A percentile compares a stretch with the other conserved stretches of the same genome.
Evolutionary conservation across 2,329 filamentous ascomycete species (phyloP).

Genomic region (Ceratocystiopsis brevicomis): DNA sequence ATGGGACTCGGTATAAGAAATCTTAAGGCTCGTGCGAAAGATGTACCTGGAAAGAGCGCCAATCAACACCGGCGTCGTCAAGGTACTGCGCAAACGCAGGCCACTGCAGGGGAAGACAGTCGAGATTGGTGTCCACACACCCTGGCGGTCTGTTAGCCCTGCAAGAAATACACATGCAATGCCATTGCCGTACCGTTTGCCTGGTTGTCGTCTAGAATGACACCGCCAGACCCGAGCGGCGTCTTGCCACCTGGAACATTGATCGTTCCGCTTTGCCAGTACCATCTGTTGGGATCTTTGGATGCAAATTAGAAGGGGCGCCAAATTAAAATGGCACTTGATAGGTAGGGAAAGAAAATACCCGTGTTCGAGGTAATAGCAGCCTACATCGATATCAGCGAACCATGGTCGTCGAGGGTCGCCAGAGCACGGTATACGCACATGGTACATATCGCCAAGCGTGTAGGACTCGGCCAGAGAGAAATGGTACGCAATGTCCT

Average conservation of each 20-base stretch:
- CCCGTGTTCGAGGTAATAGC: constrained; percentile 25
- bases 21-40: no score
- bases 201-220: constrained; percentile 29
- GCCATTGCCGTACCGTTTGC: constrained; percentile 14
- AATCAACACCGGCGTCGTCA: constrained; percentile 26
- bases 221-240: constrained; percentile 17
- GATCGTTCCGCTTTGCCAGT: constrained; percentile 22
- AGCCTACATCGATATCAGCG: constrained; percentile 11
- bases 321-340: no score
- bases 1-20: no score
- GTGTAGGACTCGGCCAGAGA: constrained; percentile 36
- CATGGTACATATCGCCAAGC: constrained; percentile 30
- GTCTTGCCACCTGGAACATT: constrained; percentile 26
- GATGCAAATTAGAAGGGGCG: no score
- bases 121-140: constrained; percentile 24
- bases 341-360: no score
- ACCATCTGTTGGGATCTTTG: constrained; percentile 25
- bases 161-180: no score
- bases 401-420: no score
- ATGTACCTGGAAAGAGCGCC: constrained; percentile 26
- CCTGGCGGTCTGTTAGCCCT: constrained; percentile 3
- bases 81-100: constrained; percentile 30
- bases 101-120: constrained; percentile 35
- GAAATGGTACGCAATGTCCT: constrained; percentile 34
- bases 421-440: no score